These are phyloP conservation scores for Acarospora socialis DNA, from an alignment of 2,329 filamentous ascomycete genomes.

Conservation along the genomic window DNA sequence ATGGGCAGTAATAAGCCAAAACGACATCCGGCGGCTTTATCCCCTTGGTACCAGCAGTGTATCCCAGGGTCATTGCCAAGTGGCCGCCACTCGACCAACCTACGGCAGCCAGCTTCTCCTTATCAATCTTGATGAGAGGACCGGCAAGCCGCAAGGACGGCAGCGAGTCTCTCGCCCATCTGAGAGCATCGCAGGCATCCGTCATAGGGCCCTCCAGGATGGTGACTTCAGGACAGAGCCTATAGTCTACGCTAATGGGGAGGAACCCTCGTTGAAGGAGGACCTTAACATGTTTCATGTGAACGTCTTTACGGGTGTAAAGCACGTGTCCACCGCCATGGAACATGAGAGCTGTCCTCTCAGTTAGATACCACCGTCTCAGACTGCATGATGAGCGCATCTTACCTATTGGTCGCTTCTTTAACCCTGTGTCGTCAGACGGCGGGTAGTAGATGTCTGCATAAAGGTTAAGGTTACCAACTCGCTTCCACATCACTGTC, in stretches of 20 bases:
- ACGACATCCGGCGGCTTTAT: too few species aligned
- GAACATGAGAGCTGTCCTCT: constrained; percentile 15
- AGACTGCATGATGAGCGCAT: background rate
- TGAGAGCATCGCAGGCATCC: constrained; percentile 31
- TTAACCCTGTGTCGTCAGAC: background rate
- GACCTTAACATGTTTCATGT: constrained; percentile 22
- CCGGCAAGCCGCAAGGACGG: constrained; percentile 15
- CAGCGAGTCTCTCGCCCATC: constrained; percentile 26
- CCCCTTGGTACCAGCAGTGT: too few species aligned
- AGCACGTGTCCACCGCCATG: constrained; percentile 18
- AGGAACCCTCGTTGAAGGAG: constrained; percentile 30
- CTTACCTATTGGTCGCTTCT: constrained; percentile 8
- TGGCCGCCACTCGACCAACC: constrained; percentile 10
- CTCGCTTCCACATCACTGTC: constrained; percentile 1
- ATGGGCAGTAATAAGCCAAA: too few species aligned
- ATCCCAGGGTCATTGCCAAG: constrained; percentile 9
- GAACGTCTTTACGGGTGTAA: constrained; percentile 15
- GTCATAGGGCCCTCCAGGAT: constrained; percentile 33
- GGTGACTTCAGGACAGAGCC: constrained; percentile 35
- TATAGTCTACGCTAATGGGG: constrained; percentile 36
- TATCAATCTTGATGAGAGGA: constrained; percentile 16
- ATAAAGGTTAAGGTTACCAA: constrained; percentile 1
- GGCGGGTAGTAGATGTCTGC: constrained; percentile 7
- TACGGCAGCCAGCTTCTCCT: constrained; percentile 19
- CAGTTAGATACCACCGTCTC: background rate